phyloP scores from a whole-genome alignment of 2,329 filamentous ascomycete genomes.

The Paracorniculantispora psalliotae region DNA sequence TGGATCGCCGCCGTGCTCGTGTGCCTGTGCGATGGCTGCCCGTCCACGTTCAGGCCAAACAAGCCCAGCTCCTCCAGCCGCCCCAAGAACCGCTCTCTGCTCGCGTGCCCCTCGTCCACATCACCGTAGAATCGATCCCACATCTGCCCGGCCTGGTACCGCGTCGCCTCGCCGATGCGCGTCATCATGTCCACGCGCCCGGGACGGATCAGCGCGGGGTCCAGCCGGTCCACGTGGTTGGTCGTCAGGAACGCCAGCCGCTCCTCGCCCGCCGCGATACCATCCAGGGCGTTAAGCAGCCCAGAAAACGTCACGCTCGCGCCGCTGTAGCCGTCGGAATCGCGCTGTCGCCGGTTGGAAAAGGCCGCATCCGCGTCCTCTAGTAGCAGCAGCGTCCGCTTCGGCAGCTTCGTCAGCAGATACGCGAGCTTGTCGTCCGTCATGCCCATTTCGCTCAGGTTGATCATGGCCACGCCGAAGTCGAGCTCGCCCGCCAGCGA shows the following conservation, averaged over 20 bases:
- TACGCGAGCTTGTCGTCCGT: slow-evolving; percentile 86
- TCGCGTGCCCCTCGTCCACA: slow-evolving; percentile 58
- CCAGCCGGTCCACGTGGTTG: slow-evolving; percentile 85
- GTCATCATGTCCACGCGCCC: slow-evolving; percentile 93
- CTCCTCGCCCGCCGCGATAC: slow-evolving; percentile 91
- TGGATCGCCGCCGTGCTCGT: slow-evolving; percentile 91
- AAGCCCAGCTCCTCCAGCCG: slow-evolving; percentile 66
- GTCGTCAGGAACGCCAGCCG: slow-evolving; percentile 91
- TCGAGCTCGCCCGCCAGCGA: slow-evolving; percentile 88
- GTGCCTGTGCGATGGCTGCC: slow-evolving; percentile 41
- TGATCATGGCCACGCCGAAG: slow-evolving; percentile 88
- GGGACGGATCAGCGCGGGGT: slow-evolving; percentile 83
- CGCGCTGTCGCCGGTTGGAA: slow-evolving; percentile 69
- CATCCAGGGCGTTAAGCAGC: slow-evolving; percentile 78
- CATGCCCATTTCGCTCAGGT: slow-evolving; percentile 82
- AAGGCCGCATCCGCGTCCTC: slow-evolving; percentile 94
- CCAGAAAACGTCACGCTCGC: slow-evolving; percentile 93
- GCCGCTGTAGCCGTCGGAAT: slow-evolving; percentile 78
- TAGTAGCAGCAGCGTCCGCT: slow-evolving; percentile 73
- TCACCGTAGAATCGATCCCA: slow-evolving; percentile 96
- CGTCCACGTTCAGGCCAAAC: slow-evolving; percentile 52
- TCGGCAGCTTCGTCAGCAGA: slow-evolving; percentile 78
- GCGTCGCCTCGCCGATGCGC: slow-evolving; percentile 80
- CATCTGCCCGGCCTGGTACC: slow-evolving; percentile 77
- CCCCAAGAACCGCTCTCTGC: slow-evolving; percentile 64